Evolutionary conservation across 257 asterid species (phyloP).

Genomic region (Solanum infundibuliforme): DNA sequence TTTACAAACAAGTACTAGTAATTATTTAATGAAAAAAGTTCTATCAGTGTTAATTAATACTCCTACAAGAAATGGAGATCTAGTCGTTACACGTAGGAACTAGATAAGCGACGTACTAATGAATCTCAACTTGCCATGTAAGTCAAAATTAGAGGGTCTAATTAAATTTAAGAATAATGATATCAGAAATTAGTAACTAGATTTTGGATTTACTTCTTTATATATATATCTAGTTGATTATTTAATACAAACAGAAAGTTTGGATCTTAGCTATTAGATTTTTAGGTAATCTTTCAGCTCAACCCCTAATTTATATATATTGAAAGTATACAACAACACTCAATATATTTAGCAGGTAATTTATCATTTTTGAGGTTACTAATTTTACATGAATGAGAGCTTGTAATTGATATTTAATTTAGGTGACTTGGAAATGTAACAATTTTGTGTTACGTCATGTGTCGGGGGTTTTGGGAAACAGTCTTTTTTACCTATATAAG

Average conservation of each 20-base stretch:
- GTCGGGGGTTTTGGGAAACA: background rate
- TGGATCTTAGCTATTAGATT: background rate
- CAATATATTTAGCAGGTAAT: background rate
- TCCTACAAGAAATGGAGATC: background rate
- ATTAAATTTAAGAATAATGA: background rate
- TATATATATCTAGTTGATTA: background rate
- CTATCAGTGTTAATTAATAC: background rate
- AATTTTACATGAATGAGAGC: background rate
- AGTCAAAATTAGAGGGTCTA: background rate
- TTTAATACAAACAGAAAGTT: background rate
- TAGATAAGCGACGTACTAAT: background rate
- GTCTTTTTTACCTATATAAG: background rate
- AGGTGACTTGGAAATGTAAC: background rate
- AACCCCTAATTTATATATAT: background rate
- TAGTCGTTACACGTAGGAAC: background rate
- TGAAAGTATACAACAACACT: background rate
- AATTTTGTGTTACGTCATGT: background rate
- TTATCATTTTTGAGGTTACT: background rate
- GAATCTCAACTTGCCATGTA: slow-evolving; percentile 2
- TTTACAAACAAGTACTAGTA: background rate
- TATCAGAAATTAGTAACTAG: background rate
- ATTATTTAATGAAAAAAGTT: background rate
- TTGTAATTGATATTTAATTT: background rate
- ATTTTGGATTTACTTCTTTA: background rate
- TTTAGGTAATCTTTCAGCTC: background rate